Conservation (phyloP, 306 rosid species). For the Ochetophila trinervis region DNA sequence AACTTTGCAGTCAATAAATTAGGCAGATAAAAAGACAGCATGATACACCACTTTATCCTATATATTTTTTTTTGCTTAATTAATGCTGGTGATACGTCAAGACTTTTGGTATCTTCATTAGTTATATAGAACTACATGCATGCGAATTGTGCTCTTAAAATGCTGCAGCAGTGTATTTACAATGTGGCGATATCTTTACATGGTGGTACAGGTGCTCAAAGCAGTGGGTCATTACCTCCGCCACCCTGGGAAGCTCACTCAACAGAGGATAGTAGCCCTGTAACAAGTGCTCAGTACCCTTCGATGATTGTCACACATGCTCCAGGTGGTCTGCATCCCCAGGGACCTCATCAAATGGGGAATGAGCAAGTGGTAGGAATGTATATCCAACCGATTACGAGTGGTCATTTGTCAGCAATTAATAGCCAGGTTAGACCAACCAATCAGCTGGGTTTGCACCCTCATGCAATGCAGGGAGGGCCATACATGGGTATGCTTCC, state of each 20-base stretch:
- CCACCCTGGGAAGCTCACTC: conserved; percentile 99
- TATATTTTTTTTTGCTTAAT: conserved; percentile 11
- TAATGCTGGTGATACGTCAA: conserved; percentile 13
- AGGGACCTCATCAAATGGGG: conserved; percentile 56
- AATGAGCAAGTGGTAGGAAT: conserved; percentile 60
- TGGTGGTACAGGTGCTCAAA: conserved; percentile 55
- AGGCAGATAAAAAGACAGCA: conserved; percentile 10
- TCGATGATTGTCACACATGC: conserved; percentile 55
- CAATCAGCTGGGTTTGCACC: conserved; percentile 55
- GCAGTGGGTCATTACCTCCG: conserved; percentile 71
- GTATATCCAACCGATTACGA: conserved; percentile 64
- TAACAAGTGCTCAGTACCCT: conserved; percentile 60
- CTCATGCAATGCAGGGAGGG: conserved; percentile 26
- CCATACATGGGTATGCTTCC: conserved; percentile 61
- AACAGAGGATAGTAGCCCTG: conserved; percentile 47
- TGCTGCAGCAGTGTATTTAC: conserved; percentile 7
- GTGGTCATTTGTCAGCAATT: conserved; percentile 47
- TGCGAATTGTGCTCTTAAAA: conserved; percentile 17
- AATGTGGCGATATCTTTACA: conserved; percentile 9
- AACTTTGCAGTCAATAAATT: conserved; percentile 23
- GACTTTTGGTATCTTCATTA: conserved; percentile 18
- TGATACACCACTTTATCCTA: conserved; percentile 13
- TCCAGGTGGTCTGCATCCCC: conserved; percentile 47
- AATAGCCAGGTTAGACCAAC: conserved; percentile 54
- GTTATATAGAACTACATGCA: conserved; percentile 14